Conservation (phyloP, 1,139 yeast genomes). For the Kodamaea arcana region DNA sequence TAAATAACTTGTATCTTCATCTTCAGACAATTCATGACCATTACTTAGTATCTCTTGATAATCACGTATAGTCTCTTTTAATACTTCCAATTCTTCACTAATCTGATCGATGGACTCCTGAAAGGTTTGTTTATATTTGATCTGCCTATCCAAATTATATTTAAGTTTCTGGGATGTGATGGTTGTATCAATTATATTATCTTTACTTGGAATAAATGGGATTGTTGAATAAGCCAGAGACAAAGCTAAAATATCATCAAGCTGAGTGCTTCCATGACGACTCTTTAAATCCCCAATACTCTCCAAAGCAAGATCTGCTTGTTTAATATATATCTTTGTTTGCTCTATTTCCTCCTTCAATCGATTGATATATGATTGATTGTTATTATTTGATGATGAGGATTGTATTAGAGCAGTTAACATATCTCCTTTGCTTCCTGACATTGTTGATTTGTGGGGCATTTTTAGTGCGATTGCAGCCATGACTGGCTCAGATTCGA, state of each 20-base stretch:
- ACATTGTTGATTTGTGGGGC: no score
- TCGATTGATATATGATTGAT: constrained; percentile 19
- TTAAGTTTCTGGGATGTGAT: constrained; percentile 25
- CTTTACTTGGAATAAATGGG: constrained; percentile 32
- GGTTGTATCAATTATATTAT: constrained; percentile 36
- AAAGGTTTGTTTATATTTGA: constrained; percentile 9
- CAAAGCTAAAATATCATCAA: constrained; percentile 17
- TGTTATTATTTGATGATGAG: constrained; percentile 1
- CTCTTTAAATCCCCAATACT: constrained; percentile 5
- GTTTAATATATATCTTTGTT: constrained; percentile 23
- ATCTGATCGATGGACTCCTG: constrained; percentile 1
- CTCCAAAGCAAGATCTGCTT: constrained; percentile 27
- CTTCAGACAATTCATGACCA: no score
- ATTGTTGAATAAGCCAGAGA: constrained; percentile 24
- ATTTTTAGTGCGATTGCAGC: no score
- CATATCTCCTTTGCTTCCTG: no score
- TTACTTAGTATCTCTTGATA: constrained; percentile 7
- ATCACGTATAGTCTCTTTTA: constrained; percentile 7
- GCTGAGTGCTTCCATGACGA: no score
- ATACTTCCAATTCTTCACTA: constrained; percentile 5
- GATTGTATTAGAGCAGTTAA: no score
- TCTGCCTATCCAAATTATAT: constrained; percentile 18
- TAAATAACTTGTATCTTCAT: no score
- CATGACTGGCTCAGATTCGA: no score
- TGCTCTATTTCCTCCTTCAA: constrained; percentile 26